Evolutionary conservation across 768 basidiomycete genomes (phyloP), one percentile per base, ranked within the genome.

Genomic region (Erythrobasidium yunnanense): DNA sequence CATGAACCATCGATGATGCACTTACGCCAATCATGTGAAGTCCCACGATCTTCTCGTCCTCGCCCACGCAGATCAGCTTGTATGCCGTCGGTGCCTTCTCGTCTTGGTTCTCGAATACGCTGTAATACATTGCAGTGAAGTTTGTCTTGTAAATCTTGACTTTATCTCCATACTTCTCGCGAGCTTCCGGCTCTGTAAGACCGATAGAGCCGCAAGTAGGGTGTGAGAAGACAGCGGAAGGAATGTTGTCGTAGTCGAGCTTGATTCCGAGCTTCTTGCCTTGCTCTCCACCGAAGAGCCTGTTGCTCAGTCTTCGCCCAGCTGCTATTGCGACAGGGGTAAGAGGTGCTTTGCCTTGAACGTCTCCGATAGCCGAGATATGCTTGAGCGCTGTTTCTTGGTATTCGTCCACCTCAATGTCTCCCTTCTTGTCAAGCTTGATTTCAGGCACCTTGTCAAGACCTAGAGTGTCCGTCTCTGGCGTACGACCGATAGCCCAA

Each of bases 241-340:
- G 86, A 66, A 99, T 91, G 75, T 96, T 83, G 33, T 85, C 81
- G 75, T 97, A 99, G 71, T 80, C 81, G 65, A 96, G 80, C 76
- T 93, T 90, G 72, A 93, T 87, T 17, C 69, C 68, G 49, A 73
- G 66, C 52, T 86, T 75, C 79, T 87, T 90, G 81, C 81, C 92
- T 77, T 88, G 80, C 67, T 84, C 83, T 1, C 85, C 85, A 8
- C 95, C 95, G 73, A 90, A 99, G 50, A 97, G 78, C 66, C 95
- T 80, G 78, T 97, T 97, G 58, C 87, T 81, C 38, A 96, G 79
- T 68, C 90, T 79, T 67, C 95, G 80, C 22, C 90, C 95, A 17
- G 95, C 95, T 52, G 93, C 93, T 66, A 99, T 93, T 45, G 95
- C 95, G 8, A 99, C 95, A 17, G 95, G 95, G 2, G 95, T 99